These are phyloP conservation scores for Hymenoscyphus repandus DNA, from an alignment of 2,329 filamentous ascomycete genomes.

Conservation along the genomic window DNA sequence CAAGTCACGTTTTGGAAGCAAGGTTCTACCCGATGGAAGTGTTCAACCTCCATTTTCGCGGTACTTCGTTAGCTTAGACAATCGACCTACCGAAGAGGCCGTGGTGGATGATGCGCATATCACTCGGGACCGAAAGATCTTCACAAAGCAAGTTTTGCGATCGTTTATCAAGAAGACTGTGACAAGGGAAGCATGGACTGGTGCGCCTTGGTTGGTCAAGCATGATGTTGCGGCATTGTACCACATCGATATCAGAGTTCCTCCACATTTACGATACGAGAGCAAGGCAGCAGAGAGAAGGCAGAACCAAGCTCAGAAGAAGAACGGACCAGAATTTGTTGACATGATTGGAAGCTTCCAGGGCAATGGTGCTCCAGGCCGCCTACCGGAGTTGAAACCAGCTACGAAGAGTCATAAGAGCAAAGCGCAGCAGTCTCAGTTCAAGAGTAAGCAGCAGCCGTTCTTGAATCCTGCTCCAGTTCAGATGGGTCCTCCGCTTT, in stretches of 20 bases:
- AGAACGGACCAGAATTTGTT: constrained; percentile 28
- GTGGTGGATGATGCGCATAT: constrained; percentile 79
- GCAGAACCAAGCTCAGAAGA: constrained; percentile 62
- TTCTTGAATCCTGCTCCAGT: constrained; percentile 30
- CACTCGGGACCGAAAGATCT: constrained; percentile 80
- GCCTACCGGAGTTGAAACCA: constrained; percentile 69
- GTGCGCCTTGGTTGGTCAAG: constrained; percentile 96
- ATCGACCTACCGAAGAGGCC: constrained; percentile 64
- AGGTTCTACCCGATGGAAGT: constrained; percentile 60
- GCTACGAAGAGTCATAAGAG: constrained; percentile 64
- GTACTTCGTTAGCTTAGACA: constrained; percentile 74
- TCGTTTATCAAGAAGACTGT: constrained; percentile 95
- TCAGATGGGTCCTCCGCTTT: constrained; percentile 5
- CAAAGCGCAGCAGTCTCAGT: constrained; percentile 44
- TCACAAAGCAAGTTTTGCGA: constrained; percentile 89
- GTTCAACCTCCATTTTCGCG: constrained; percentile 67
- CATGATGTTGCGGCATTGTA: constrained; percentile 76
- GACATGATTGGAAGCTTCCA: constrained; percentile 32
- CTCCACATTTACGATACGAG: constrained; percentile 75
- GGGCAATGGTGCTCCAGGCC: constrained; percentile 41
- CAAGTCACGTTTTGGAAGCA: constrained; percentile 70
- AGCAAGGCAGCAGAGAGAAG: constrained; percentile 74
- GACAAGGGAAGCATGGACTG: constrained; percentile 86
- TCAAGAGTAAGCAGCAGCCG: constrained; percentile 36
- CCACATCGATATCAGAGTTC: constrained; percentile 82